Conservation (phyloP, 2,329 filamentous ascomycete genomes). For the Colletotrichum caudatum region DNA sequence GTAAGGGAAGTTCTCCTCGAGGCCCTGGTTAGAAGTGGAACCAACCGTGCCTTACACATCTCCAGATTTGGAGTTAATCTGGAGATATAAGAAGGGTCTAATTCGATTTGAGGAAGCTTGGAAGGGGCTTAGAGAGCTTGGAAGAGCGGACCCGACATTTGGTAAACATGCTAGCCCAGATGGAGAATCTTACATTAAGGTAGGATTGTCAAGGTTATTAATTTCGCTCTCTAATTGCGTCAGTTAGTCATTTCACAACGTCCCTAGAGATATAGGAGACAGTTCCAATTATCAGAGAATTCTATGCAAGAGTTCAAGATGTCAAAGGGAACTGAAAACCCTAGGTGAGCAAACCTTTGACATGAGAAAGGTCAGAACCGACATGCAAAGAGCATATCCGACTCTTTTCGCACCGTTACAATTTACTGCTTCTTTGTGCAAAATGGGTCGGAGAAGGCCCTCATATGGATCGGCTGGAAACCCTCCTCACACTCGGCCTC, state of each 20-base stretch:
- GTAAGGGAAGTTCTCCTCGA: background rate
- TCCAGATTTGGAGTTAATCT: conserved; percentile 22
- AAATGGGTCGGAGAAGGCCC: conserved; percentile 17
- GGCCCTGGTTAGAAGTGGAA: background rate
- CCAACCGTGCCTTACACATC: conserved; percentile 17
- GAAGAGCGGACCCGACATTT: background rate
- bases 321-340: background rate
- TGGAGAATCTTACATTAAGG: conserved; percentile 21
- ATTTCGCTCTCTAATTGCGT: accelerated
- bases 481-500: background rate
- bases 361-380: background rate
- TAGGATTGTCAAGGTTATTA: background rate
- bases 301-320: conserved; percentile 7
- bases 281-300: background rate
- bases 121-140: background rate
- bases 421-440: background rate
- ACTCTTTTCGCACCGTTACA: background rate
- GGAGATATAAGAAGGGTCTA: accelerated
- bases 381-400: background rate
- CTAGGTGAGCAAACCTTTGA: background rate
- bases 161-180: background rate
- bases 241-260: accelerated
- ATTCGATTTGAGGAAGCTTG: background rate
- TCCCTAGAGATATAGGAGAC: accelerated
- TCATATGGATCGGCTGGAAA: background rate